Percentiles rank a stretch among this genome's conserved stretches.
Evolutionary conservation across 2,329 filamentous ascomycete species (phyloP).

Genomic region (Microcyclospora tardicrescens): DNA sequence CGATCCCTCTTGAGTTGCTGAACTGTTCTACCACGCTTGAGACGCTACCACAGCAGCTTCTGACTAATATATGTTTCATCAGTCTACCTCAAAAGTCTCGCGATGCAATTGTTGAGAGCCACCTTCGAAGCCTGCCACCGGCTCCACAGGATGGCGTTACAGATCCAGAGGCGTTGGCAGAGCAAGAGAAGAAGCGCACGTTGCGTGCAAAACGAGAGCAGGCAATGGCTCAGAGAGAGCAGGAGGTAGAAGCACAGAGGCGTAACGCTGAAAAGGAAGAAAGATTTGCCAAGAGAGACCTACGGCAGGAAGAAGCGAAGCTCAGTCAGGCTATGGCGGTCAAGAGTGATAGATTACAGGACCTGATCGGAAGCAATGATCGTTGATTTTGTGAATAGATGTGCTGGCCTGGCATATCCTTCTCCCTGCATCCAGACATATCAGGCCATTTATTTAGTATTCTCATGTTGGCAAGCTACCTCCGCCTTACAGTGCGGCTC

Average conservation of each 20-base stretch:
- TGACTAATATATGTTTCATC: slow-evolving; percentile 57
- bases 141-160: slow-evolving; percentile 28
- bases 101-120: slow-evolving; percentile 52
- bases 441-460: no score
- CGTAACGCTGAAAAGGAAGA: slow-evolving; percentile 11
- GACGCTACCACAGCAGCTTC: slow-evolving; percentile 48
- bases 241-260: slow-evolving; percentile 13
- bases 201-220: slow-evolving; percentile 11
- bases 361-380: no score
- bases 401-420: no score
- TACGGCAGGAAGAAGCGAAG: slow-evolving; percentile 8
- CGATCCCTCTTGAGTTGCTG: slow-evolving; percentile 44
- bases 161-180: slow-evolving; percentile 38
- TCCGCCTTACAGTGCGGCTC: no score
- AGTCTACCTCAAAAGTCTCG: slow-evolving; percentile 49
- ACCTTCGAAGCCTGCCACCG: slow-evolving; percentile 48
- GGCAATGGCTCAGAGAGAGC: slow-evolving; percentile 42
- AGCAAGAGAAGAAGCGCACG: slow-evolving; percentile 12
- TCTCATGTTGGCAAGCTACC: no score
- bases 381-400: no score
- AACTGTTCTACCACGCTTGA: slow-evolving; percentile 46
- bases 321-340: slow-evolving; percentile 2
- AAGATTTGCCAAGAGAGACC: slow-evolving; percentile 8
- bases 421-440: no score
- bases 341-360: no score